These are phyloP conservation scores for Ceratorhiza oryzae-sativae DNA, from an alignment of 1,284 basidiomycete species.

Conservation along the genomic window DNA sequence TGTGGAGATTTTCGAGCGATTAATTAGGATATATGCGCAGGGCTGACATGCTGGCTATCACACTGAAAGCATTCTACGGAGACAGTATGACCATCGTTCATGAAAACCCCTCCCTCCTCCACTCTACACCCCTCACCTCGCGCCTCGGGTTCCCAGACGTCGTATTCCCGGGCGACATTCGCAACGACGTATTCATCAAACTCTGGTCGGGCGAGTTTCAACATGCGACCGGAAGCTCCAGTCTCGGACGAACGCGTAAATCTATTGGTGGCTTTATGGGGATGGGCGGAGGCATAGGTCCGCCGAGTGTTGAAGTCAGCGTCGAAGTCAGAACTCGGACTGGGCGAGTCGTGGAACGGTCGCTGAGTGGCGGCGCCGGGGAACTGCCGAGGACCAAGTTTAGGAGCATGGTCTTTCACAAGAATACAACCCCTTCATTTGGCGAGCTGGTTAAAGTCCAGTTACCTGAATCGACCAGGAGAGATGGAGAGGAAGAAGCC, in stretches of 20 bases:
- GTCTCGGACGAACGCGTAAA: slow-evolving; percentile 65
- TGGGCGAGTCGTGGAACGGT: slow-evolving; percentile 75
- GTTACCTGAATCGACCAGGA: slow-evolving; percentile 58
- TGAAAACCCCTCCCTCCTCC: slow-evolving; percentile 88
- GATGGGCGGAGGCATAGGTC: slow-evolving; percentile 36
- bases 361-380: slow-evolving; percentile 85
- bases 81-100: slow-evolving; percentile 75
- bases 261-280: slow-evolving; percentile 52
- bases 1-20: background rate
- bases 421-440: slow-evolving; percentile 86
- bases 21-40: slow-evolving; percentile 52
- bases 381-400: slow-evolving; percentile 82
- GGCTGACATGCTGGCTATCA: slow-evolving; percentile 86
- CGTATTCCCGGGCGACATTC: slow-evolving; percentile 89
- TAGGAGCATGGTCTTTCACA: slow-evolving; percentile 88
- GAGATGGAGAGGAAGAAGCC: slow-evolving; percentile 13
- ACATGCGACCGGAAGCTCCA: slow-evolving; percentile 62
- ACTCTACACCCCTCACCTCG: slow-evolving; percentile 80
- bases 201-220: slow-evolving; percentile 88
- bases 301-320: slow-evolving; percentile 84
- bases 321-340: slow-evolving; percentile 84
- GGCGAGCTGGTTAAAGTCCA: slow-evolving; percentile 92
- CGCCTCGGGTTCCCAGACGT: slow-evolving; percentile 98
- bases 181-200: slow-evolving; percentile 95
- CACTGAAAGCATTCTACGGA: slow-evolving; percentile 89